Percentiles rank a stretch among this genome's conserved stretches.
These are phyloP conservation scores for Neurospora sp. DNA, from an alignment of 2,329 filamentous ascomycete species.

Conservation along the genomic window DNA sequence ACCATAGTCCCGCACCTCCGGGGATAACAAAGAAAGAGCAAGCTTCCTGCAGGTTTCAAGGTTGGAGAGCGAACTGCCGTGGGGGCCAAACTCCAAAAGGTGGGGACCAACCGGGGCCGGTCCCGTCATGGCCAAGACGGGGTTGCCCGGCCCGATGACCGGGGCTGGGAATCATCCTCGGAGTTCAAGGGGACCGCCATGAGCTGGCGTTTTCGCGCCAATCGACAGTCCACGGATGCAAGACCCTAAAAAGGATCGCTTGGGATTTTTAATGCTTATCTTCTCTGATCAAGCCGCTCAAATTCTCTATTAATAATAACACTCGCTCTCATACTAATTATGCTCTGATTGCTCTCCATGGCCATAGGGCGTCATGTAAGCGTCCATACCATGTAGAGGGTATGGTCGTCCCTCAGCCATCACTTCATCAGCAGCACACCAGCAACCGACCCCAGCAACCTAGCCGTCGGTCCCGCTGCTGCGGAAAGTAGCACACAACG, in stretches of 20 bases:
- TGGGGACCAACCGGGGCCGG: neutral
- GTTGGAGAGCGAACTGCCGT: neutral
- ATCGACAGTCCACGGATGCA: neutral
- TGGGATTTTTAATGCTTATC: neutral
- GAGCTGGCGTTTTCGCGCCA: neutral
- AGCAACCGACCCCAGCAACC: neutral
- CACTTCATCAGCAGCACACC: neutral
- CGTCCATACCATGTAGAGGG: neutral
- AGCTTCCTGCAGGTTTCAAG: neutral
- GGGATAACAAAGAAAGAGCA: neutral
- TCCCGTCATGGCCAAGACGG: neutral
- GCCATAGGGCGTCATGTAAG: neutral
- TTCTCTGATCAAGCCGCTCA: neutral
- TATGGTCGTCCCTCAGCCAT: neutral
- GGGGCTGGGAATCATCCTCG: neutral
- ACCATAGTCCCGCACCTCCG: neutral
- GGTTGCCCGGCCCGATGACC: constrained; percentile 6
- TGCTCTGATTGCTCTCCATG: neutral
- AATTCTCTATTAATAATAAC: neutral
- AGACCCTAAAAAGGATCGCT: neutral
- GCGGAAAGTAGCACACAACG: constrained; percentile 86
- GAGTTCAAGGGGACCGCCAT: neutral
- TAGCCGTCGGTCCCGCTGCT: constrained; percentile 85
- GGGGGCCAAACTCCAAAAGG: neutral
- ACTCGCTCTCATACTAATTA: neutral